phyloP scores from a whole-genome alignment of 1,284 basidiomycete genomes.

The Heterobasidion parviporum region DNA sequence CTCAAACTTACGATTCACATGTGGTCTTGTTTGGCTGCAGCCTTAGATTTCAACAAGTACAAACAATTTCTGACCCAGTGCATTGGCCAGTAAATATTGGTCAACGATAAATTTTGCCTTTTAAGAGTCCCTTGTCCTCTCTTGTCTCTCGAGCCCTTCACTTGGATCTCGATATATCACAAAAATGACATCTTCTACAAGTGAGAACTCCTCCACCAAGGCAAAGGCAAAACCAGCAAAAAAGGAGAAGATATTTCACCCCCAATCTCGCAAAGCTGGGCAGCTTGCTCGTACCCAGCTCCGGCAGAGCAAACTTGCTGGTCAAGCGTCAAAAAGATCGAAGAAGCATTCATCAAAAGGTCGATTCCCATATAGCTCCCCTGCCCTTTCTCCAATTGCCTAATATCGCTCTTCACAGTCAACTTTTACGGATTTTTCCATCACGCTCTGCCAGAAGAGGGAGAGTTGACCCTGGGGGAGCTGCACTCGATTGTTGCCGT shows the following conservation, averaged over 20 bases:
- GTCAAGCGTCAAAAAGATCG: constrained; percentile 43
- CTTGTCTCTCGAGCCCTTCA: neutral
- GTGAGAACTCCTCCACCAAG: constrained; percentile 15
- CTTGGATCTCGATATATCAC: neutral
- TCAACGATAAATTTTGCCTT: neutral
- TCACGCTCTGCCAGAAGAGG: constrained; percentile 59
- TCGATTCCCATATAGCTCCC: constrained; percentile 17
- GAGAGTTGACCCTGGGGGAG: constrained; percentile 53
- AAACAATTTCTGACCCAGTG: neutral
- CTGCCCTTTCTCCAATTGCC: neutral
- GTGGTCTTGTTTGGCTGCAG: neutral
- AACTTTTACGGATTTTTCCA: constrained; percentile 78
- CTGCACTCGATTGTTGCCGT: constrained; percentile 66
- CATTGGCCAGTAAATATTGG: neutral
- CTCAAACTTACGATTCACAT: neutral
- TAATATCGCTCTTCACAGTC: constrained; percentile 28
- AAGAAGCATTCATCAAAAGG: constrained; percentile 51
- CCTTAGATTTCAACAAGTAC: neutral
- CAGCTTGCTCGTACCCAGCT: constrained; percentile 70
- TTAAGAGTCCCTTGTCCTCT: neutral
- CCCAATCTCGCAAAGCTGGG: constrained; percentile 73
- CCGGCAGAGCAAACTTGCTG: constrained; percentile 63
- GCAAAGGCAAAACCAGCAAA: constrained; percentile 24
- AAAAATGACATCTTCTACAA: constrained; percentile 22
- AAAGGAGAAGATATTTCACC: constrained; percentile 75